Base-by-base conservation (phyloP, 2,329 filamentous ascomycete genomes). In the Paecilomyces variotii region DNA sequence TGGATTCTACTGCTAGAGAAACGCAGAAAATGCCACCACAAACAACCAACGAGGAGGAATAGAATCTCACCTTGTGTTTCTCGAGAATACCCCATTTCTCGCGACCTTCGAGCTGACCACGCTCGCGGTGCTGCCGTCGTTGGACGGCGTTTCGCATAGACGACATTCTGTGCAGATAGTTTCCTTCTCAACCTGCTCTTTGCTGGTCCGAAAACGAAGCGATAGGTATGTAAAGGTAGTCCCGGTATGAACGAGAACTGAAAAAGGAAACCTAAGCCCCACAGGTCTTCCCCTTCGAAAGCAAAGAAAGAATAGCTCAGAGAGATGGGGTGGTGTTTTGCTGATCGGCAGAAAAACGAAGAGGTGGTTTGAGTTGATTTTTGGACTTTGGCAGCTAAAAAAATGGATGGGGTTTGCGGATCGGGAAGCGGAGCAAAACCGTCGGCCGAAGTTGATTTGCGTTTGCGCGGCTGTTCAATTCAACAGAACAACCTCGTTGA, bases 31-130 rank as follows among this genome's bases (percentile, higher is more conserved):
- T 24, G 12, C 4, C 10, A 25, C 25, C 50, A 10, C 1, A 28
- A 28, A 5, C n/a, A 53, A 26, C 5, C 26, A 27, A 4, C n/a
- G 30, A 53, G 26, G 61, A 54, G 59, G 57, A 57, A 54, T 53
- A 50, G 6, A 14, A 54, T 62, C 57, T 27, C 70, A 87, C 87
- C 79, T 97, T 97, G 82, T 94, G 89, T 79, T 99, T 97, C 75
- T 97, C 94, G 61, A 97, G 86, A 25, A 97, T 84, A 63, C 94
- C 94, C 77, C 91, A 91, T 79, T 90, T 90, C 64, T 87, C 80
- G 56, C 94, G 90, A 71, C 92, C 89, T 63, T 85, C 76, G 49
- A 92, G 89, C 74, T 97, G 94, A 35, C 90, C 89, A 67, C 94
- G 88, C 81, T 97, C 94, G 67, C 87, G 85, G 76, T 97, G 93